These are phyloP conservation scores for Coemansia aciculifera DNA, from an alignment of 192 early-diverging fungal genomes.

Conservation along the genomic window DNA sequence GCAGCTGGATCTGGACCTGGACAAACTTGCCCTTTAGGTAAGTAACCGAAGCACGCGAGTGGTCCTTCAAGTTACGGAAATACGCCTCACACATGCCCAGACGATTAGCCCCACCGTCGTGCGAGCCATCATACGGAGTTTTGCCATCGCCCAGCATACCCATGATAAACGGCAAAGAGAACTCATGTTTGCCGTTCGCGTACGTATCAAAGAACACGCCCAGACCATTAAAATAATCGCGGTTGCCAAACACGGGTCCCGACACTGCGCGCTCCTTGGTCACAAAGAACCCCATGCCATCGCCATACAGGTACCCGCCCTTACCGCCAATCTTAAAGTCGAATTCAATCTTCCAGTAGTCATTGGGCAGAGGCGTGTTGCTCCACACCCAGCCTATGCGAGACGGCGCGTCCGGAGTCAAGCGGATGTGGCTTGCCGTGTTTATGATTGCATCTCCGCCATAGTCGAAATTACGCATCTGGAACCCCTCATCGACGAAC, in stretches of 20 bases:
- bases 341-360: slow-evolving; percentile 79
- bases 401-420: slow-evolving; percentile 80
- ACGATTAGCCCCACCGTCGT: slow-evolving; percentile 77
- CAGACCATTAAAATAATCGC: slow-evolving; percentile 85
- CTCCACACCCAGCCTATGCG: slow-evolving; percentile 84
- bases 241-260: slow-evolving; percentile 89
- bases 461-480: slow-evolving; percentile 93
- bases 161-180: slow-evolving; percentile 84
- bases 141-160: slow-evolving; percentile 93
- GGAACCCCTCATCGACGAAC: slow-evolving; percentile 68
- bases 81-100: slow-evolving; percentile 72
- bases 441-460: slow-evolving; percentile 90
- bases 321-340: slow-evolving; percentile 86
- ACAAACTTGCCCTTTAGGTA: slow-evolving; percentile 68
- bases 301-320: slow-evolving; percentile 78
- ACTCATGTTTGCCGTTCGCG: slow-evolving; percentile 70
- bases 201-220: slow-evolving; percentile 98
- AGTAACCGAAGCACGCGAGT: slow-evolving; percentile 67
- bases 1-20: slow-evolving; percentile 57
- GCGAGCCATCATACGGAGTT: slow-evolving; percentile 79
- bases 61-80: slow-evolving; percentile 68
- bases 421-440: slow-evolving; percentile 79
- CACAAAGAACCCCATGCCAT: slow-evolving; percentile 97
- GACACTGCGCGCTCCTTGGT: slow-evolving; percentile 66
- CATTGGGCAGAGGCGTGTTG: slow-evolving; percentile 32